Evolutionary conservation across 306 rosid genomes (phyloP), one percentile per base, ranked within the genome.

Genomic region (Vigna radiata): DNA sequence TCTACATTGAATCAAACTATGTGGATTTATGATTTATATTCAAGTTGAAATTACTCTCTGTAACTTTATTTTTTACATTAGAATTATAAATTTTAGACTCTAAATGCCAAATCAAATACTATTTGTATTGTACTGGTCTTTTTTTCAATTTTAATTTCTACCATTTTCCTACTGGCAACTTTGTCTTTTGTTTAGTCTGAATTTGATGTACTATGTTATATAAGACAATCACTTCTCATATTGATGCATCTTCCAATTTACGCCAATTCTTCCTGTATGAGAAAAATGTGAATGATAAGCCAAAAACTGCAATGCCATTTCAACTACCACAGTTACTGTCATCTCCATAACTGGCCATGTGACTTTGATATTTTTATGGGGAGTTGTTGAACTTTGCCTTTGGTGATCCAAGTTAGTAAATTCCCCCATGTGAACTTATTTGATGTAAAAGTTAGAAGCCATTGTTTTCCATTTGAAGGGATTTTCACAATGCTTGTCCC

Each of bases 371-470:
- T 72, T 48, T 75, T 62, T 52, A 37, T 29, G 44, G 56, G 18
- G 55, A 81, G 89, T 84, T 43, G 86, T 84, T 89, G 85, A 75
- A 47, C 60, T 68, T 83, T 79, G 59, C 79, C 41, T 86, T 80
- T 87, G 76, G 23, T 53, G 61, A 54, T 78, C 78, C 64, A 53
- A 63, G 73, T 13, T 33, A 79, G 78, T 79, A 50, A 63, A 73
- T 81, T 77, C 27, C 67, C 59, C 73, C 60, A 54, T 73, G 80
- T 68, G 78, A 70, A 54, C 59, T 74, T 60, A 65, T 46, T 71
- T 81, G 82, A 63, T 71, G 77, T 19, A 60, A 79, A 75, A 61
- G 70, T 81, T 68, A 62, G 68, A 77, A 27, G 54, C 71, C 56
- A 56, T 43, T 37, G 46, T 65, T 74, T 81, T 49, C 59, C 52